Percentiles rank a stretch among this genome's conserved stretches.
Conservation (phyloP, 1,139 yeast genomes). For the Wickerhamomyces sp. region DNA sequence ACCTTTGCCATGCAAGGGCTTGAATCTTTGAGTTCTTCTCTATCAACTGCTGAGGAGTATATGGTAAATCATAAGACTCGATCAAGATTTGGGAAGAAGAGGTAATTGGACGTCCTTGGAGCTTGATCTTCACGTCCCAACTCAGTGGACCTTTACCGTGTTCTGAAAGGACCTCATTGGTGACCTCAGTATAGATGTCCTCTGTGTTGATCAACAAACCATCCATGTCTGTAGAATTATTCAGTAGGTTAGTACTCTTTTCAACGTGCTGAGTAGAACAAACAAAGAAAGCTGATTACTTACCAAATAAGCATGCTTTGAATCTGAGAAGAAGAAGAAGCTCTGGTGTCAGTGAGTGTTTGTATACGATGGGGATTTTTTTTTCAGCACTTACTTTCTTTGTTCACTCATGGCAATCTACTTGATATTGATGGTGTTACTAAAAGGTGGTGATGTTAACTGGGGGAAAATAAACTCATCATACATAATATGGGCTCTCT, state of each 20-base stretch:
- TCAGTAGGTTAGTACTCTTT: no score
- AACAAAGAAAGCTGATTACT: no score
- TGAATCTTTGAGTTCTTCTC: slow-evolving; percentile 51
- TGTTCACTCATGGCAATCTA: slow-evolving; percentile 1
- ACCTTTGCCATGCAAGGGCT: slow-evolving; percentile 52
- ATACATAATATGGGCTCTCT: no score
- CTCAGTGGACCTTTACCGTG: slow-evolving; percentile 76
- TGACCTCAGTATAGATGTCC: slow-evolving; percentile 77
- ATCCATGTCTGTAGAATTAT: slow-evolving; percentile 78
- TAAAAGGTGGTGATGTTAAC: no score
- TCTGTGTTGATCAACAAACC: slow-evolving; percentile 90
- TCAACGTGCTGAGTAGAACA: no score
- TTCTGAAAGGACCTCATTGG: slow-evolving; percentile 57
- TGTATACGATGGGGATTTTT: no score
- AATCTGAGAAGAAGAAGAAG: slow-evolving; percentile 22
- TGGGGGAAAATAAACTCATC: no score
- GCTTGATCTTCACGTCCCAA: slow-evolving; percentile 81
- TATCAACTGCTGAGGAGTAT: slow-evolving; percentile 55
- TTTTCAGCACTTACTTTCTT: background rate
- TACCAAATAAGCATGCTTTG: slow-evolving; percentile 85
- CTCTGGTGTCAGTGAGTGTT: no score
- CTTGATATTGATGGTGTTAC: no score
- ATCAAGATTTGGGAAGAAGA: slow-evolving; percentile 62
- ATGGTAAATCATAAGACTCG: slow-evolving; percentile 61
- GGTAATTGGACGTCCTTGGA: slow-evolving; percentile 90